Percentiles rank a stretch among this genome's conserved stretches.
Evolutionary conservation across 169 alveolate genomes (phyloP).

Genomic region (Plasmodium knowlesi): DNA sequence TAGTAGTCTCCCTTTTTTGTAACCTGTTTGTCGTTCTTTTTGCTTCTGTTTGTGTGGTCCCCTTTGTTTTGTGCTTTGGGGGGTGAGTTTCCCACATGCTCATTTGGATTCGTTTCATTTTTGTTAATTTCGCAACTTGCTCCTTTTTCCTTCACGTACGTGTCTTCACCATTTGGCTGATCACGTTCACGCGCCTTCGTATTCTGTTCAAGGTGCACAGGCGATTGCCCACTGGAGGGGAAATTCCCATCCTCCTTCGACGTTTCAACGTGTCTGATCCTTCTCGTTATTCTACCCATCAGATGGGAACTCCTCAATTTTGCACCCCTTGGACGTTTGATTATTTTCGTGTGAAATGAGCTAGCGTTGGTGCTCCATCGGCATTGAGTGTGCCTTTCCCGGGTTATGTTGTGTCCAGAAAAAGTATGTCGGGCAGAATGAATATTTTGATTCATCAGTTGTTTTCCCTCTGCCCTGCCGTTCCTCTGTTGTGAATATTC

Average conservation of each 20-base stretch:
- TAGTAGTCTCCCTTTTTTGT: neutral
- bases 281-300: neutral
- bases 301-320: neutral
- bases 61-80: neutral
- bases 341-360: neutral
- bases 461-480: neutral
- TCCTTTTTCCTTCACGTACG: neutral
- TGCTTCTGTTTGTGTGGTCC: neutral
- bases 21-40: neutral
- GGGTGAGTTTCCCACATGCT: neutral
- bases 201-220: neutral
- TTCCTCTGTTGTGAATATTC: neutral
- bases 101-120: neutral
- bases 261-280: neutral
- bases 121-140: neutral
- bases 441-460: neutral
- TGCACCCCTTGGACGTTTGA: neutral
- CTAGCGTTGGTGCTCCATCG: neutral
- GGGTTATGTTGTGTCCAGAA: neutral
- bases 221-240: neutral
- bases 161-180: neutral
- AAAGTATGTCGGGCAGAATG: neutral
- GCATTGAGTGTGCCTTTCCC: neutral
- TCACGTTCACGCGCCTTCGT: neutral
- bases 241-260: neutral